A percentile compares a stretch with the other conserved stretches of the same genome.
Evolutionary conservation across 768 basidiomycete species (phyloP).

Genomic region (Russula brevipes): DNA sequence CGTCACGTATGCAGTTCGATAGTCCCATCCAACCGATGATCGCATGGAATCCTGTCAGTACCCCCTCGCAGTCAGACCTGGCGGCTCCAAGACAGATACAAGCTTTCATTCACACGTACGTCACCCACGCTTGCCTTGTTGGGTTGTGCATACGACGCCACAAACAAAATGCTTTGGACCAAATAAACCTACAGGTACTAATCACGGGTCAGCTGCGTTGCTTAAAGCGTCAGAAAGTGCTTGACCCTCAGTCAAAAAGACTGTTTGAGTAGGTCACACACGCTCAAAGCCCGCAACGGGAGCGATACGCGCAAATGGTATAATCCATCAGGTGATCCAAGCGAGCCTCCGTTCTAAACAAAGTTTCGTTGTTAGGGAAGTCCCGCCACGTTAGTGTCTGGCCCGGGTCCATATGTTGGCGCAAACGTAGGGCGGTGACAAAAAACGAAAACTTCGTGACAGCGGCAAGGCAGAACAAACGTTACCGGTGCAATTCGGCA

Average conservation of each 20-base stretch:
- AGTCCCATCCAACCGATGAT: not conserved
- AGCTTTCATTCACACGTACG: not conserved
- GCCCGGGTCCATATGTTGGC: not conserved
- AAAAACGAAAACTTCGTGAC: not conserved
- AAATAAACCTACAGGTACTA: not conserved
- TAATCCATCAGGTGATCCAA: conserved; percentile 12
- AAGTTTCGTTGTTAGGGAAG: conserved; percentile 19
- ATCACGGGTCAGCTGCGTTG: not conserved
- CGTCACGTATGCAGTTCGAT: conserved; percentile 1
- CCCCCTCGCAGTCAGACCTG: not conserved
- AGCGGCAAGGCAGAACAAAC: conserved; percentile 1
- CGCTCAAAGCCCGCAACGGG: not conserved
- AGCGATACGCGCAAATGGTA: not conserved
- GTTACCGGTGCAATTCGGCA: not conserved
- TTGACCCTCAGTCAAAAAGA: not conserved
- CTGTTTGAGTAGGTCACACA: conserved; percentile 1
- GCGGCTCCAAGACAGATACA: not conserved
- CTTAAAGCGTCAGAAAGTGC: not conserved
- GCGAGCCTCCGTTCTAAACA: conserved; percentile 9
- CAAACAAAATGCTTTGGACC: conserved; percentile 6
- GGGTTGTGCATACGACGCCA: not conserved
- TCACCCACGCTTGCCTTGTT: not conserved
- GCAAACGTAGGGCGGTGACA: not conserved
- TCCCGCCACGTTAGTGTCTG: conserved; percentile 5
- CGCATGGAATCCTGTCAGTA: not conserved